Percentiles rank a stretch among this genome's conserved stretches.
Conservation (phyloP, 2,329 filamentous ascomycete genomes). For the Claviceps africana region DNA sequence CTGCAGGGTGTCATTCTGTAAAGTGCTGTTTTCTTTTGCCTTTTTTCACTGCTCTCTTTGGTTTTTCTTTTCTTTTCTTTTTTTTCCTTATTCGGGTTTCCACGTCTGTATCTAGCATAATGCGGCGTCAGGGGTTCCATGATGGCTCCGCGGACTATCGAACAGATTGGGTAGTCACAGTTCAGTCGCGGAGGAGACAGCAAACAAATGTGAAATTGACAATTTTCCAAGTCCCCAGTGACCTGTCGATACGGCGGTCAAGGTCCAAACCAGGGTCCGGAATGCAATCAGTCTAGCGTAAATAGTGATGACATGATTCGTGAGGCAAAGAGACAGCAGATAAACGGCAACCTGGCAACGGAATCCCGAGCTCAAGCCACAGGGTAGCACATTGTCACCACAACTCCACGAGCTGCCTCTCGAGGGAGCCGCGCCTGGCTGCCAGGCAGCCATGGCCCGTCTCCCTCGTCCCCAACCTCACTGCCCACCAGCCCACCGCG, state of each 20-base stretch:
- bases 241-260: neutral
- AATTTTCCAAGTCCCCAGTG: neutral
- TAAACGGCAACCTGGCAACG: neutral
- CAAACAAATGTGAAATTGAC: neutral
- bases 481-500: neutral
- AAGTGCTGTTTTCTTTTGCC: neutral
- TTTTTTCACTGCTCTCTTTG: neutral
- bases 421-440: too few species aligned
- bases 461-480: constrained; percentile 1
- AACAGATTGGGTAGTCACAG: neutral
- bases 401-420: too few species aligned
- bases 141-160: neutral
- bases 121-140: constrained; percentile 1
- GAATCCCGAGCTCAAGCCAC: neutral
- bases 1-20: neutral
- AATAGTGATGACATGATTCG: too few species aligned
- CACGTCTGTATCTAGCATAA: constrained; percentile 1
- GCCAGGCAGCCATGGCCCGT: neutral
- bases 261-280: neutral
- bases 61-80: neutral
- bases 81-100: neutral
- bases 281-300: too few species aligned
- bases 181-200: neutral
- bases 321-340: neutral
- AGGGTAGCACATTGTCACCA: neutral